Conservation (phyloP, 768 basidiomycete species). For the Auriscalpium microsporum region DNA sequence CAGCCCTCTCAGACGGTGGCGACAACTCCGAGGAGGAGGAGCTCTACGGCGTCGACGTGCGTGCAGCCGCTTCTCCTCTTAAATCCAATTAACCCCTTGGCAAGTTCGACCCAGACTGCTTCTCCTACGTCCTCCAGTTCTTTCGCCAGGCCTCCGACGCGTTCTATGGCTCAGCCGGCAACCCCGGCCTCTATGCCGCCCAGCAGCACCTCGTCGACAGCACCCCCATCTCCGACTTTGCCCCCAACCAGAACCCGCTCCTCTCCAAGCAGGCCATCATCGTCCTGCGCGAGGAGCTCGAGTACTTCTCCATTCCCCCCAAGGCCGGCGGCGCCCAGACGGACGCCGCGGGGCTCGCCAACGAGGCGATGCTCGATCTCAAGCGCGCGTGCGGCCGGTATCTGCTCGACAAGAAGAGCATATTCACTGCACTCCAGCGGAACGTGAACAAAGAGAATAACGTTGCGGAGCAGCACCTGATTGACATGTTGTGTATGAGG, state of each 20-base stretch:
- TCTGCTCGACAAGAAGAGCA: slow-evolving; percentile 81
- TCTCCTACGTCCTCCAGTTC: slow-evolving; percentile 88
- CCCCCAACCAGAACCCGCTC: slow-evolving; percentile 76
- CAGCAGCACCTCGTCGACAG: slow-evolving; percentile 75
- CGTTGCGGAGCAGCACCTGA: slow-evolving; percentile 96
- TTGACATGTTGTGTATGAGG: slow-evolving; percentile 99
- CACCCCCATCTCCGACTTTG: slow-evolving; percentile 47
- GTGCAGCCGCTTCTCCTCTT: slow-evolving; percentile 26
- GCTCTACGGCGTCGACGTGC: slow-evolving; percentile 91
- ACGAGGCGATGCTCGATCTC: slow-evolving; percentile 64
- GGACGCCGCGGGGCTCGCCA: slow-evolving; percentile 74
- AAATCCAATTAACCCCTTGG: slow-evolving; percentile 2
- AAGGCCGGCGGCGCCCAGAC: slow-evolving; percentile 52
- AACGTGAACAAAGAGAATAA: slow-evolving; percentile 99
- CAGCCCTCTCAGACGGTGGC: slow-evolving; percentile 63
- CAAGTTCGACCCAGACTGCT: slow-evolving; percentile 96
- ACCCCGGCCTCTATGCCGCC: slow-evolving; percentile 67
- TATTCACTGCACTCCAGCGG: slow-evolving; percentile 95
- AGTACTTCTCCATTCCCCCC: slow-evolving; percentile 95
- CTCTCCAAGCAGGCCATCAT: slow-evolving; percentile 96
- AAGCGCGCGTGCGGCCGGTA: slow-evolving; percentile 84
- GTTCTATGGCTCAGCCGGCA: slow-evolving; percentile 80
- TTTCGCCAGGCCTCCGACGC: slow-evolving; percentile 80
- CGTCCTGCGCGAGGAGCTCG: slow-evolving; percentile 93
- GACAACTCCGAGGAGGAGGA: slow-evolving; percentile 80